Conservation (phyloP, 2,329 filamentous ascomycete species). For the Aplosporella prunicola region DNA sequence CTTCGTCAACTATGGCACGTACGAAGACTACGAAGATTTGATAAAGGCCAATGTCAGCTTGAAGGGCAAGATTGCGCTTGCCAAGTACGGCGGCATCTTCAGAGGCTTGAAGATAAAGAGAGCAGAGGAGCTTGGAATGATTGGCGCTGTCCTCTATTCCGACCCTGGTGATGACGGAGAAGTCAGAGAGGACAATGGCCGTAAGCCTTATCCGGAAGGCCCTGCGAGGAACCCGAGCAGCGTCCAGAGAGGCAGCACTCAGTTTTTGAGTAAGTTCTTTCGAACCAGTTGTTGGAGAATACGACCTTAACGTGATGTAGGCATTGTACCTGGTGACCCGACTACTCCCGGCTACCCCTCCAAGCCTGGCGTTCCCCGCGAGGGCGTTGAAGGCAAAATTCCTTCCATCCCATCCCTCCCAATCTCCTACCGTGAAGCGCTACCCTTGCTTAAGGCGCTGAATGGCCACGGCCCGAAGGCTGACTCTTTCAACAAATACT, state of each 20-base stretch:
- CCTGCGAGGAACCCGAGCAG: conserved; percentile 80
- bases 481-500: conserved; percentile 61
- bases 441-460: conserved; percentile 80
- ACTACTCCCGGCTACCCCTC: conserved; percentile 92
- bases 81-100: conserved; percentile 78
- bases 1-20: conserved; percentile 87
- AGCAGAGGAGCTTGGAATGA: conserved; percentile 81
- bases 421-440: conserved; percentile 76
- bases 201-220: conserved; percentile 70
- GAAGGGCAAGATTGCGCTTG: conserved; percentile 76
- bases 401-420: conserved; percentile 85
- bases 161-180: conserved; percentile 85
- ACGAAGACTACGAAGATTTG: conserved; percentile 75
- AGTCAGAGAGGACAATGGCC: conserved; percentile 71
- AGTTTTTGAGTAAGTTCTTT: conserved; percentile 41
- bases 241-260: conserved; percentile 79
- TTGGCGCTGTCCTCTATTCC: conserved; percentile 74
- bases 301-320: conserved; percentile 23
- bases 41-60: conserved; percentile 64
- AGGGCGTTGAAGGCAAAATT: conserved; percentile 58
- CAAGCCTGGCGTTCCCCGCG: conserved; percentile 74
- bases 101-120: conserved; percentile 87
- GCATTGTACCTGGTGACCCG: conserved; percentile 59
- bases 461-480: conserved; percentile 80
- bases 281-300: neutral